Evolutionary conservation across 768 basidiomycete species (phyloP), one percentile per base, ranked within the genome.

Genomic region (Amanita phalloides): DNA sequence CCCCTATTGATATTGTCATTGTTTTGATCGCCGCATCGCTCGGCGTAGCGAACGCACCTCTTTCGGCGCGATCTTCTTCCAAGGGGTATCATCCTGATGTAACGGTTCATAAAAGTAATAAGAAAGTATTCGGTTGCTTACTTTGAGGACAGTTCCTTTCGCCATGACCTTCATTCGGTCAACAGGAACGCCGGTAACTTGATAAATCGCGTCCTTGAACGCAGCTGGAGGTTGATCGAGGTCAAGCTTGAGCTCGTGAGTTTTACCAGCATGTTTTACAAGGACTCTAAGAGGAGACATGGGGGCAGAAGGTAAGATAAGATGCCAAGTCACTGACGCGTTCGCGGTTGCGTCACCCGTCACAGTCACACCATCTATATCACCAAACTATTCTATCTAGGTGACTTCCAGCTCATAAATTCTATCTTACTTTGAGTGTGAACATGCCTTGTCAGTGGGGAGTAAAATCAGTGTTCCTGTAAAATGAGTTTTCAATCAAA

Each of bases 141-240:
- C 91, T 79, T 94, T 95, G 60, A 96, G 77, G 50, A 91, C 75
- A 35, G 86, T 88, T 49, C 88, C 88, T 64, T 96, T 97, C 64
- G 94, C 77, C 87, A 96, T 93, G 57, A 98, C 86, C 70, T 98
- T 99, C 90, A 96, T 94, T 45, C 93, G 77, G 62, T 95, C 91
- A 33, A 80, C 67, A 3, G 90, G 92, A 2, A 98, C 86, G 6
- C 91, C 92, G 0, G 93, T 97, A 43, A 74, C 70, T 39, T 84
- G 76, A 61, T 87, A 88, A 32, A 98, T 73, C 4, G 80, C 73
- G 55, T 90, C 80, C 65, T 96, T 97, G 77, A 98, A 94, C 11
- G 68, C 78, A 13, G 71, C 61, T 2, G 84, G 79, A 1, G 87
- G 77, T 4, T 77, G 72, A 70, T 84, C 79, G 13, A 81, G 70